Percentiles rank a stretch among this genome's conserved stretches.
phyloP scores from a whole-genome alignment of 768 basidiomycete genomes.

The Lactarius sanguifluus region DNA sequence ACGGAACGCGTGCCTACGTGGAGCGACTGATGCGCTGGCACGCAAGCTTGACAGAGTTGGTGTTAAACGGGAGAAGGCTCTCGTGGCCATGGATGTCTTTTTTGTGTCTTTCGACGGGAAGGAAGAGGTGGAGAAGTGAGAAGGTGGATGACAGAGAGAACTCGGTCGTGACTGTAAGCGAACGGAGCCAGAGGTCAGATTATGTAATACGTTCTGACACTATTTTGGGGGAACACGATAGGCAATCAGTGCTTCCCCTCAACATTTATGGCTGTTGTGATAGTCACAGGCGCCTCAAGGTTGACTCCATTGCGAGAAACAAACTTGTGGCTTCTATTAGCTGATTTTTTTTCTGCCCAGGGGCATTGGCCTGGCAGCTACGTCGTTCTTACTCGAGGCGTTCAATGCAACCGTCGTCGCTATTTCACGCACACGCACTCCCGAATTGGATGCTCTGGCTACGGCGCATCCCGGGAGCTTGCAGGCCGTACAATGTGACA shows the following conservation, averaged over 20 bases:
- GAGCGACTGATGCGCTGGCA: constrained; percentile 42
- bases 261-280: constrained; percentile 45
- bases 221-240: constrained; percentile 24
- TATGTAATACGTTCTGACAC: constrained; percentile 1
- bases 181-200: background rate
- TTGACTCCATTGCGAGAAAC: constrained; percentile 33
- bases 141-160: constrained; percentile 24
- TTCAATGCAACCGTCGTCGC: constrained; percentile 72
- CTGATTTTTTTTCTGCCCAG: constrained; percentile 35
- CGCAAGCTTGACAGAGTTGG: constrained; percentile 48
- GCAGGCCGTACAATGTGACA: constrained; percentile 64
- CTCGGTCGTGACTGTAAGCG: background rate
- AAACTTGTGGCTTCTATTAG: background rate
- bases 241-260: constrained; percentile 17
- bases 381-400: constrained; percentile 59
- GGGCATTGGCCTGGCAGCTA: constrained; percentile 80
- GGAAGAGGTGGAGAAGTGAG: constrained; percentile 36
- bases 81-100: constrained; percentile 55
- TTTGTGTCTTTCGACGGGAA: constrained; percentile 29
- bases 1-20: constrained; percentile 50
- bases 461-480: constrained; percentile 43
- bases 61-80: constrained; percentile 62
- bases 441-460: constrained; percentile 60
- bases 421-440: constrained; percentile 65
- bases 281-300: constrained; percentile 88